Evolutionary conservation across 306 rosid genomes (phyloP), one percentile per base, ranked within the genome.

Genomic region (Castanea crenata): DNA sequence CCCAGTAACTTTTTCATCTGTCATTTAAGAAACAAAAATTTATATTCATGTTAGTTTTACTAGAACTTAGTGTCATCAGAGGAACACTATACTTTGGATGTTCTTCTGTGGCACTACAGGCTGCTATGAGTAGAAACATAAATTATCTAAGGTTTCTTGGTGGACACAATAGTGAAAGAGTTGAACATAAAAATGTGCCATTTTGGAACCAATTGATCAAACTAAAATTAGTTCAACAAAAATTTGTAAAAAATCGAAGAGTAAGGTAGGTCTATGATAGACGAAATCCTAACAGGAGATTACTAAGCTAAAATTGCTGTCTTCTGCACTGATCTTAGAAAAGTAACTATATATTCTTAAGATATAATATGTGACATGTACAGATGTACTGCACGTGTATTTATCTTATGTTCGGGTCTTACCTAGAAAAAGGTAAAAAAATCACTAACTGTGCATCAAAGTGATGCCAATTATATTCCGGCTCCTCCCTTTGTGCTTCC

Each of bases 401-500:
- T 11, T 7, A 21, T 4, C 65, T n/a, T 18, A 3, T 8, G 23
- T 57, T 18, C 29, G 11, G 65, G 10, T 58, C 29, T 3, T 58
- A 1, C 10, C 13, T 3, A 4, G 18, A 19, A 6, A 52, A 27
- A 27, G 2, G 12, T 27, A 57, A 32, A 19, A 32, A 56, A 8
- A 56, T 31, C 38, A 19, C 78, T 70, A 18, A 71, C 58, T 12
- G 6, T 52, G 12, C 63, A 38, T 0, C 6, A 38, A 9, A 35
- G 29, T 8, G 6, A 69, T 35, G 46, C 38, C 73, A 6, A 71
- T 64, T 77, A 44, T 72, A 31, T 44, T 19, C 55, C 29, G 61
- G 52, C 34, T 67, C 62, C 61, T 71, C 34, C 72, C 44, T 19
- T 41, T 32, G 77, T 79, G 70, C 73, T 61, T 79, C 82, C 82